A percentile compares a stretch with the other conserved stretches of the same genome.
Evolutionary conservation across 2,329 filamentous ascomycete genomes (phyloP).

Genomic region (Trichoderma simmonsii): DNA sequence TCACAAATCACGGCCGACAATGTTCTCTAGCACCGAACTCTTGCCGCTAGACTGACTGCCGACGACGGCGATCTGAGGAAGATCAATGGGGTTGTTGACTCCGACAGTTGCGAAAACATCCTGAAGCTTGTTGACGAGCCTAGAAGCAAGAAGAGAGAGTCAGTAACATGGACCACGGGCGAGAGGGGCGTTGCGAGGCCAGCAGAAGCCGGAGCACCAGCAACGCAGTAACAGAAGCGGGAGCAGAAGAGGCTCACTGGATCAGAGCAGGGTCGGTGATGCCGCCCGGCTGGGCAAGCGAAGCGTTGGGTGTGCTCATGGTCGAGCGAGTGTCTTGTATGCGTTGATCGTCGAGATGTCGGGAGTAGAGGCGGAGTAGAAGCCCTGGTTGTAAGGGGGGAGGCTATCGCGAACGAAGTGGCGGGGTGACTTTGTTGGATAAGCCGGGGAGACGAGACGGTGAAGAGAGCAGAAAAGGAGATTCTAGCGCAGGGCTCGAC

Average conservation of each 20-base stretch:
- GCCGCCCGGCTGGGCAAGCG: constrained; percentile 49
- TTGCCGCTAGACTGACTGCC: constrained; percentile 99
- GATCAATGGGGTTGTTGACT: constrained; percentile 98
- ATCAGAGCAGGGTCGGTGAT: constrained; percentile 66
- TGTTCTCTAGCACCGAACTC: constrained; percentile 98
- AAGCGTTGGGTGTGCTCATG: constrained; percentile 32
- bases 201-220: constrained; percentile 8
- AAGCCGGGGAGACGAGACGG: constrained; percentile 14
- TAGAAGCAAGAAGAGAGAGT: constrained; percentile 29
- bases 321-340: constrained; percentile 18
- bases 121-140: constrained; percentile 96
- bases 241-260: constrained; percentile 45
- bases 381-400: background rate
- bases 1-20: constrained; percentile 97
- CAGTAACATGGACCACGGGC: constrained; percentile 9
- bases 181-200: constrained; percentile 16
- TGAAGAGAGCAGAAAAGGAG: background rate
- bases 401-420: constrained; percentile 15
- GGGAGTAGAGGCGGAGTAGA: background rate
- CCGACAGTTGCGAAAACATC: constrained; percentile 99
- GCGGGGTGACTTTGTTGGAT: constrained; percentile 15
- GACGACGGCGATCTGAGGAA: constrained; percentile 96
- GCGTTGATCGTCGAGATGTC: background rate
- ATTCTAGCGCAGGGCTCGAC: background rate
- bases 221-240: background rate